phyloP scores from a whole-genome alignment of 352 stramenopile species.

The Globisporangium heterothallicum region DNA sequence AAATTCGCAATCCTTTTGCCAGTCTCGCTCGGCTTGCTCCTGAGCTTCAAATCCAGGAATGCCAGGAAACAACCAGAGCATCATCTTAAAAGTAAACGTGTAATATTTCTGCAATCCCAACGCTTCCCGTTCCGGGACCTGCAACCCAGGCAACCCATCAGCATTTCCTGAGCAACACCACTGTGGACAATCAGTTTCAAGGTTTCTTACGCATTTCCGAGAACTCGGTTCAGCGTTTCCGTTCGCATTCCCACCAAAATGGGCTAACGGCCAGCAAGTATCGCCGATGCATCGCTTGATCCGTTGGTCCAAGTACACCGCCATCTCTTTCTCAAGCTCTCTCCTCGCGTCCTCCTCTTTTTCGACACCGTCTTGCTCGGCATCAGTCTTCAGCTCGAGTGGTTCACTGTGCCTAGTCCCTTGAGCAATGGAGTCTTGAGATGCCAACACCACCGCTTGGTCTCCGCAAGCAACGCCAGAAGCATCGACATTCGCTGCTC shows the following conservation, averaged over 20 bases:
- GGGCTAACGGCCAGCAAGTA: conserved; percentile 41
- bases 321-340: conserved; percentile 16
- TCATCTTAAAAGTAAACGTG: conserved; percentile 30
- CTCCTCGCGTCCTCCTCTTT: neutral
- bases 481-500: neutral
- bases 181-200: too few relatives aligned
- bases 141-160: neutral
- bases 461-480: neutral
- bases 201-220: conserved; percentile 1
- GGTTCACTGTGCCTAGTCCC: neutral
- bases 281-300: conserved; percentile 37
- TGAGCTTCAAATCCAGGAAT: conserved; percentile 38
- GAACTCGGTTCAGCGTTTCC: neutral
- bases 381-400: too few relatives aligned
- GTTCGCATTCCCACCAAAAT: conserved; percentile 20
- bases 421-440: neutral
- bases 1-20: conserved; percentile 46
- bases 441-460: neutral
- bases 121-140: conserved; percentile 32
- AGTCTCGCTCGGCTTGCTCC: conserved; percentile 33
- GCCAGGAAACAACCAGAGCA: conserved; percentile 50
- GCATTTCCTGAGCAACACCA: too few relatives aligned
- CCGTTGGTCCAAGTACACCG: conserved; percentile 32
- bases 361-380: neutral
- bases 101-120: conserved; percentile 43